Percentiles rank a stretch among this genome's conserved stretches.
These are phyloP conservation scores for Claviceps quebecensis DNA, from an alignment of 2,329 filamentous ascomycete genomes.

Conservation along the genomic window DNA sequence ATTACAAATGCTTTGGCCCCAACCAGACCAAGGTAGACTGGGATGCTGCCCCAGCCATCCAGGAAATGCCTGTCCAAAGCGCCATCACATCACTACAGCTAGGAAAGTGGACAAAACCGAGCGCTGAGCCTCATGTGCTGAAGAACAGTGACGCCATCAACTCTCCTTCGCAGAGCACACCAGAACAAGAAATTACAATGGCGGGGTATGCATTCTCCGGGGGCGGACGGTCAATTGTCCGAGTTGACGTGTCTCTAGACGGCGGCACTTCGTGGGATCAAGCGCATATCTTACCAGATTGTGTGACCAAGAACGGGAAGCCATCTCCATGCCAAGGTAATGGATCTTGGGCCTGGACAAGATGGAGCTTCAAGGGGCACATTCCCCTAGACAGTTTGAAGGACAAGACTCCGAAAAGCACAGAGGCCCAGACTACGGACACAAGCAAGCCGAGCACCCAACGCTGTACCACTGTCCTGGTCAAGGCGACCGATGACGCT, in stretches of 20 bases:
- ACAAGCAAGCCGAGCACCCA: conserved; percentile 11
- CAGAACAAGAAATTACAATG: conserved; percentile 23
- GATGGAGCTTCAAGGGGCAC: conserved; percentile 43
- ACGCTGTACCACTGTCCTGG: conserved; percentile 38
- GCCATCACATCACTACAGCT: conserved; percentile 43
- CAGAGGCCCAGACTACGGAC: conserved; percentile 8
- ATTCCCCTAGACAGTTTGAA: conserved; percentile 23
- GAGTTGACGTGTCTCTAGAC: conserved; percentile 54
- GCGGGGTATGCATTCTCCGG: conserved; percentile 56
- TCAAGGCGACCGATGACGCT: conserved; percentile 51
- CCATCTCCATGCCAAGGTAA: conserved; percentile 24
- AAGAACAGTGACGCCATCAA: neutral
- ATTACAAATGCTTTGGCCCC: conserved; percentile 57
- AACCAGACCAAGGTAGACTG: conserved; percentile 47
- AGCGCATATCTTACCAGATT: conserved; percentile 42
- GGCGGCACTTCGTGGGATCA: conserved; percentile 51
- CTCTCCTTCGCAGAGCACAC: conserved; percentile 1
- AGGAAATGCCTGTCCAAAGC: conserved; percentile 54
- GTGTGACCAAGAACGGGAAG: conserved; percentile 14
- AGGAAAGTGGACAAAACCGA: conserved; percentile 19
- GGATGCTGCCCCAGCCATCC: conserved; percentile 48
- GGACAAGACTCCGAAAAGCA: conserved; percentile 4
- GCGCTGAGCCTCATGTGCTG: neutral
- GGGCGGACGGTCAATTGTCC: conserved; percentile 49
- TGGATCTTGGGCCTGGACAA: conserved; percentile 48